A percentile compares a stretch with the other conserved stretches of the same genome.
phyloP scores from a whole-genome alignment of 306 rosid species.

The Cicer bijugum region DNA sequence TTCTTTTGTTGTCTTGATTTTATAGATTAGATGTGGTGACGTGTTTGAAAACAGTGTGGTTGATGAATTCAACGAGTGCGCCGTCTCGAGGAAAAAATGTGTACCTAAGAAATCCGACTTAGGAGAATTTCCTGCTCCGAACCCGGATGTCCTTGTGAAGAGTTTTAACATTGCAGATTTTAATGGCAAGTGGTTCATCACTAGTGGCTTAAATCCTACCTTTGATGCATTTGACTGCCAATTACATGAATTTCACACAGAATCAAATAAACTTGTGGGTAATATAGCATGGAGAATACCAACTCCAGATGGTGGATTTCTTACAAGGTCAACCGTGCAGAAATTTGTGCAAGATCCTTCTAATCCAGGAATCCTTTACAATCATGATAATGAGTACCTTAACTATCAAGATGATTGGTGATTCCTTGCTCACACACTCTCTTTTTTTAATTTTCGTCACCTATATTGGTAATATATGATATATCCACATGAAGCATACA shows the following conservation, averaged over 20 bases:
- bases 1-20: constrained; percentile 37
- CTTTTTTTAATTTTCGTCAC: not conserved
- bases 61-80: constrained; percentile 93
- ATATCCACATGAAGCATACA: not conserved
- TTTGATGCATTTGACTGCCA: constrained; percentile 92
- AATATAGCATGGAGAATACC: constrained; percentile 83
- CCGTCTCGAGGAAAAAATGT: constrained; percentile 91
- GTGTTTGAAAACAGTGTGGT: constrained; percentile 88
- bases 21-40: constrained; percentile 90
- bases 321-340: constrained; percentile 77
- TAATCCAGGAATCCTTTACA: constrained; percentile 83
- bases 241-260: constrained; percentile 79
- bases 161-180: constrained; percentile 76
- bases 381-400: constrained; percentile 93
- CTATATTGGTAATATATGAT: constrained; percentile 18
- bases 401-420: constrained; percentile 98
- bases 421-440: constrained; percentile 31
- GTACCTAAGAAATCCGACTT: constrained; percentile 92
- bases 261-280: constrained; percentile 72
- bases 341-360: constrained; percentile 84
- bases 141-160: constrained; percentile 75
- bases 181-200: constrained; percentile 91
- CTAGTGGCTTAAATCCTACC: constrained; percentile 84
- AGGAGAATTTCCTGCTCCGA: constrained; percentile 90
- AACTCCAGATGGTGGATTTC: constrained; percentile 89